phyloP scores from a whole-genome alignment of 345 rosid species.

The Populus pruinosa region DNA sequence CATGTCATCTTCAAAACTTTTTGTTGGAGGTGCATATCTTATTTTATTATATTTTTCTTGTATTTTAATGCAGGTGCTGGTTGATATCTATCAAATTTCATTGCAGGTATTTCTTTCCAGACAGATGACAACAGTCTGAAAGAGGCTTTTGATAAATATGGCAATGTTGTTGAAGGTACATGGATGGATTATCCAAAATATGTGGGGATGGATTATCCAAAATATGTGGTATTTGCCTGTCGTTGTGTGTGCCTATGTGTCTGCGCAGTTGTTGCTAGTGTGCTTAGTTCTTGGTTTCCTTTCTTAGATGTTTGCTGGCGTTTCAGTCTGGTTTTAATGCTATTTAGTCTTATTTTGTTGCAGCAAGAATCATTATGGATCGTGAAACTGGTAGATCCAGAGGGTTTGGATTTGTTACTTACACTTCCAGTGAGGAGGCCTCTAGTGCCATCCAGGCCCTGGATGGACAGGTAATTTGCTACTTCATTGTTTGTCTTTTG shows the following conservation, averaged over 20 bases:
- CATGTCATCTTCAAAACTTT: conserved; percentile 79
- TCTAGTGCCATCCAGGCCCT: conserved; percentile 84
- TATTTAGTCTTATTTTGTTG: neutral
- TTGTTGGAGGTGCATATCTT: conserved; percentile 64
- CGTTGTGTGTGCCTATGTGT: neutral
- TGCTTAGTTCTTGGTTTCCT: neutral
- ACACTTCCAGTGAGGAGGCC: conserved; percentile 64
- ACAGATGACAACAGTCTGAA: conserved; percentile 63
- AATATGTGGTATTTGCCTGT: neutral
- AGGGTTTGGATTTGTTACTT: conserved; percentile 89
- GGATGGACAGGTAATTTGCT: conserved; percentile 78
- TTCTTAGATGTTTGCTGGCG: neutral
- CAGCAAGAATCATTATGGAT: conserved; percentile 86
- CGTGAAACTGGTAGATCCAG: conserved; percentile 91
- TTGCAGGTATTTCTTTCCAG: conserved; percentile 63
- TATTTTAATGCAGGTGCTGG: neutral
- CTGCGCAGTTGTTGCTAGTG: neutral
- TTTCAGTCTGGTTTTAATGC: neutral
- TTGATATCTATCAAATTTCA: neutral
- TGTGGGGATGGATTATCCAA: too few species aligned
- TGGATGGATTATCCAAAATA: neutral
- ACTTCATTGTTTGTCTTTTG: neutral
- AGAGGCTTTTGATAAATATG: conserved; percentile 76
- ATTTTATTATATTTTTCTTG: neutral
- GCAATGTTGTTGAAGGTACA: conserved; percentile 74